Evolutionary conservation across 2,329 filamentous ascomycete genomes (phyloP), one percentile per base, ranked within the genome.

Genomic region (Paracorniculantispora psalliotae): DNA sequence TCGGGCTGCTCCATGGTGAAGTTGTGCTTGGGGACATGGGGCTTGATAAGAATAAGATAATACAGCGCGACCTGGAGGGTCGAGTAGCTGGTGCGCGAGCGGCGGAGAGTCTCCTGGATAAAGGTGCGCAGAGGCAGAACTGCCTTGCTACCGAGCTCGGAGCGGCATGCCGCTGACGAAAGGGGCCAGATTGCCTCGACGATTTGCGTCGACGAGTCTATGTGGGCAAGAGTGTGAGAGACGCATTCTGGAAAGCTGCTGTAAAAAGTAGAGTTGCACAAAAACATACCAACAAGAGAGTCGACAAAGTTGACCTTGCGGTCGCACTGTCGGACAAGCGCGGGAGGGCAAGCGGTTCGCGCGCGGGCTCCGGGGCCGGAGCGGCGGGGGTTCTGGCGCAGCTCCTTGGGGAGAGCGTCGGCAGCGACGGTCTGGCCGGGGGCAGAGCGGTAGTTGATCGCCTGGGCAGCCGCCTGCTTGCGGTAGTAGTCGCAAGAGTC

Each of bases 101-200:
- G 87, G 67, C 92, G 90, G 65, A 99, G 81, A 21, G 94, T 97
- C 80, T 97, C 94, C 75, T 97, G 92, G 68, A 99, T 97, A 72
- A 97, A 99, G 57, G 89, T 96, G 66, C 92, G 90, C 68, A 99
- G 81, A 61, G 93, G 92, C 65, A 99, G 79, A 62, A 97, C 90
- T 55, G 89, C 86, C 71, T 89, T 91, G 70, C 82, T 82, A 61
- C 85, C 87, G 63, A 83, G 78, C 70, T 93, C 90, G 67, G 81
- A 87, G 67, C 87, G 86, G 73, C 89, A 90, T 60, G 89, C 83
- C 37, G 88, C 85, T 61, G 91, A 92, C 57, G 93, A 96, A 46
- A 93, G 81, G 48, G 94, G 92, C 94, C 94, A 99, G 69, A 99
- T 96, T 57, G 90, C 90, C 79, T 97, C 92, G 52, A 99, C 92